Conservation (phyloP, 2,329 filamentous ascomycete species). For the Trichoderma koningiopsis region DNA sequence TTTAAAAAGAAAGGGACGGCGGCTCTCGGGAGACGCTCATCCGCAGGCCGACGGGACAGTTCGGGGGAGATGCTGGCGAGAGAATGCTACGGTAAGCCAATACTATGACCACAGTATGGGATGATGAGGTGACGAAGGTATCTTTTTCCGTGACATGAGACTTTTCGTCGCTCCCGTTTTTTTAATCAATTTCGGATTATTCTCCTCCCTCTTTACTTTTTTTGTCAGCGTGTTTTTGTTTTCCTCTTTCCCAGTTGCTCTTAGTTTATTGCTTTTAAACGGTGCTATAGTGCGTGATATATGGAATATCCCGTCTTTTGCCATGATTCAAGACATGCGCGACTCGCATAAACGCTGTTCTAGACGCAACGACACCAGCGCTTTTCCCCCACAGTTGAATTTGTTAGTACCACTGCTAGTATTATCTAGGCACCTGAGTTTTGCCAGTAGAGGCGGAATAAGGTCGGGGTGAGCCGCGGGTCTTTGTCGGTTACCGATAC, state of each 20-base stretch:
- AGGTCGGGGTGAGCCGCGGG: neutral
- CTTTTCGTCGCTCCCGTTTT: neutral
- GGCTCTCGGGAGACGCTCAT: neutral
- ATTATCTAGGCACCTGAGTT: too few species aligned
- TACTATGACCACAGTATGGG: neutral
- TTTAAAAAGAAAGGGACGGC: neutral
- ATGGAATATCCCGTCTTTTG: neutral
- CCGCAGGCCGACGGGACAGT: neutral
- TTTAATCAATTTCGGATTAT: neutral
- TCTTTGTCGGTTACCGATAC: neutral
- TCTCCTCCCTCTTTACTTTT: neutral
- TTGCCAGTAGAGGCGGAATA: neutral
- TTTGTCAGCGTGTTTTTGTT: neutral
- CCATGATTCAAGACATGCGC: neutral
- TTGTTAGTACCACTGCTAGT: neutral
- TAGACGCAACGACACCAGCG: too few species aligned
- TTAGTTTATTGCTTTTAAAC: neutral
- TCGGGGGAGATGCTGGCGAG: slow-evolving; percentile 9
- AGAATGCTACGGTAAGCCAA: neutral
- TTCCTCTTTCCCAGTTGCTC: neutral
- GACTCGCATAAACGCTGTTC: neutral
- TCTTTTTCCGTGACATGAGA: neutral
- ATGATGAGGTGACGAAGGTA: neutral
- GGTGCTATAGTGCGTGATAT: slow-evolving; percentile 2
- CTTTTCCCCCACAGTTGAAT: neutral